Evolutionary conservation across 2,329 filamentous ascomycete genomes (phyloP).

Genomic region (Microsporum canis): DNA sequence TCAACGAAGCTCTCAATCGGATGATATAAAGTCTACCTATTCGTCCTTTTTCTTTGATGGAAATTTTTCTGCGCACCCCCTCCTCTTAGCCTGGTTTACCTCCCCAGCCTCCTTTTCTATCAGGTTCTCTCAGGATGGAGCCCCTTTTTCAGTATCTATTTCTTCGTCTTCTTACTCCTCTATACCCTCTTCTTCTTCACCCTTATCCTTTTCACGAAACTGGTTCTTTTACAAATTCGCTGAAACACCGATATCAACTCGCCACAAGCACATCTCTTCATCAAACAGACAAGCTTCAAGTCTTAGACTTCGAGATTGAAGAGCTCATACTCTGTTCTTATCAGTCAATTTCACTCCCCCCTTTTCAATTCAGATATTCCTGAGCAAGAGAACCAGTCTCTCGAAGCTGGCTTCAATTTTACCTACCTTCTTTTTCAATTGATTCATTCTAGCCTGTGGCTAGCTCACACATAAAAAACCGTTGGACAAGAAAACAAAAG

Average conservation of each 20-base stretch:
- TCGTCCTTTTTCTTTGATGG: background rate
- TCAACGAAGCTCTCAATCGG: background rate
- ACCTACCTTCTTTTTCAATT: background rate
- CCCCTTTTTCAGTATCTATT: background rate
- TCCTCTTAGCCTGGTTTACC: background rate
- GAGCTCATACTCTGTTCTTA: background rate
- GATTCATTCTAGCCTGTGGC: background rate
- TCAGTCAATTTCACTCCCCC: background rate
- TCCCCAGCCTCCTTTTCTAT: background rate
- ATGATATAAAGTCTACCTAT: background rate
- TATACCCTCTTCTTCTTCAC: background rate
- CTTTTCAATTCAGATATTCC: background rate
- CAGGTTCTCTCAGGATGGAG: background rate
- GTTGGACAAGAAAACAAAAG: background rate
- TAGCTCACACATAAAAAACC: background rate
- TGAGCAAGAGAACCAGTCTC: background rate
- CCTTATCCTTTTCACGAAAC: background rate
- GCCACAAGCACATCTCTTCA: background rate
- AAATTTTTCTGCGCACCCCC: background rate
- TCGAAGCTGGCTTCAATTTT: constrained; percentile 7
- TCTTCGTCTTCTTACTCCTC: background rate
- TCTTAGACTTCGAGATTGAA: background rate
- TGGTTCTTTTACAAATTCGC: background rate
- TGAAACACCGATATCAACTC: background rate
- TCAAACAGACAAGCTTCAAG: background rate